phyloP scores from a whole-genome alignment of 1,284 basidiomycete genomes.

The Polyporus tsugae region DNA sequence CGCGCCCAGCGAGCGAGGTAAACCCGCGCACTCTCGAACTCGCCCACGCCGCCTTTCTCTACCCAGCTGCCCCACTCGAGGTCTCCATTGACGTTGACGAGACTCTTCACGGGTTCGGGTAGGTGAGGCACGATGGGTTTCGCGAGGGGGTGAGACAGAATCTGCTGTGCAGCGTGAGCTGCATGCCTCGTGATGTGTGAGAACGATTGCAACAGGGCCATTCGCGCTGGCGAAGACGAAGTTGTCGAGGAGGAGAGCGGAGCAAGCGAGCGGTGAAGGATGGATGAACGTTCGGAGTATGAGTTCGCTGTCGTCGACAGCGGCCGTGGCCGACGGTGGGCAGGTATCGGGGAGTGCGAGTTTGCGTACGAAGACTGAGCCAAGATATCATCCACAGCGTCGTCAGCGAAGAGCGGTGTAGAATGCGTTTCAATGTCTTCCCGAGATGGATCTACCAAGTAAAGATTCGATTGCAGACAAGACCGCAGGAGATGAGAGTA shows the following conservation, averaged over 20 bases:
- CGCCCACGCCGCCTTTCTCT: constrained; percentile 86
- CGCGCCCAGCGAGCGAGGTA: constrained; percentile 98
- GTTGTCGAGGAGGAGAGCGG: constrained; percentile 52
- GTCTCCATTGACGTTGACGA: constrained; percentile 87
- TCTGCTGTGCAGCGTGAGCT: constrained; percentile 88
- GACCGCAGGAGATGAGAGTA: constrained; percentile 84
- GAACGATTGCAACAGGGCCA: constrained; percentile 84
- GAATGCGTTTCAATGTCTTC: constrained; percentile 92
- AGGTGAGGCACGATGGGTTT: constrained; percentile 95
- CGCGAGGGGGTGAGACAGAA: constrained; percentile 92
- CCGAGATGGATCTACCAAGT: constrained; percentile 91
- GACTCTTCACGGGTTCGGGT: constrained; percentile 87
- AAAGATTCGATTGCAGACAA: constrained; percentile 82
- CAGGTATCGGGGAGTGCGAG: constrained; percentile 85
- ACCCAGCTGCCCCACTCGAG: constrained; percentile 89
- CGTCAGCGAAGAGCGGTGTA: constrained; percentile 80
- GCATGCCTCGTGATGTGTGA: constrained; percentile 91
- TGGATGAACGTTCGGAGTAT: constrained; percentile 74
- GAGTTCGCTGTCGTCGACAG: constrained; percentile 62
- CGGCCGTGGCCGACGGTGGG: constrained; percentile 77
- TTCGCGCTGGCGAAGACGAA: constrained; percentile 71
- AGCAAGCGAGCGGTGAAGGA: constrained; percentile 78
- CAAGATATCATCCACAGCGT: constrained; percentile 84
- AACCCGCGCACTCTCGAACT: constrained; percentile 95
- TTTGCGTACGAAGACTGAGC: constrained; percentile 78